Evolutionary conservation across 768 basidiomycete species (phyloP), one percentile per base, ranked within the genome.

Genomic region (Suillus clintonianus): DNA sequence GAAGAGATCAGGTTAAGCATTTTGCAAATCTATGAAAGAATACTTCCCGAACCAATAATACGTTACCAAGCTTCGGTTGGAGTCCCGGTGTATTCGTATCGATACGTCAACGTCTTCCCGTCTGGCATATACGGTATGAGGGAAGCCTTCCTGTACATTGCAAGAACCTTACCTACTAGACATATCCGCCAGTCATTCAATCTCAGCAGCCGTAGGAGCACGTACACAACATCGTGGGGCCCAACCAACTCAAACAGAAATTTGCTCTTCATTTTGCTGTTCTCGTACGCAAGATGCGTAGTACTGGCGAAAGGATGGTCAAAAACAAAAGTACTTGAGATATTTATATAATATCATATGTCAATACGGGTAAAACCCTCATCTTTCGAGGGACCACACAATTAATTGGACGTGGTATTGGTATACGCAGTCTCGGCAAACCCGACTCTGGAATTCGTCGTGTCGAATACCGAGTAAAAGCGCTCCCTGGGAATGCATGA

Each of bases 381-480:
- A 27, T 48, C 47, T 27, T 14, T 24, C 24, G 6, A n/a, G 19
- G 17, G 51, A n/a, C 51, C 30, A 27, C 30, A 27, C 30, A 51
- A 30, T 60, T 56, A 60, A 10, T 59, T 59, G 42, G 37, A 39
- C 4, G 9, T 50, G 32, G 5, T 27, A 34, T 56, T 9, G 32
- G 79, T 81, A 63, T 72, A 71, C 15, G 61, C 6, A 2, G 78
- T 78, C 17, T 64, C 72, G 6, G 79, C 79, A 19, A 81, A 61
- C n/a, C 78, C 79, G 53, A 79, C 67, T 10, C 64, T 71, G 17
- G 51, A 58, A 66, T 74, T 76, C 9, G 65, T 68, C 15, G 71
- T 66, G 62, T 81, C 79, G 65, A 66, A 80, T 11, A 76, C 72
- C 36, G 71, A 65, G 68, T 77, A 80, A 72, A 73, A 80, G 24